These are phyloP conservation scores for Citrullus colocynthis DNA, from an alignment of 306 rosid species.

Conservation along the genomic window DNA sequence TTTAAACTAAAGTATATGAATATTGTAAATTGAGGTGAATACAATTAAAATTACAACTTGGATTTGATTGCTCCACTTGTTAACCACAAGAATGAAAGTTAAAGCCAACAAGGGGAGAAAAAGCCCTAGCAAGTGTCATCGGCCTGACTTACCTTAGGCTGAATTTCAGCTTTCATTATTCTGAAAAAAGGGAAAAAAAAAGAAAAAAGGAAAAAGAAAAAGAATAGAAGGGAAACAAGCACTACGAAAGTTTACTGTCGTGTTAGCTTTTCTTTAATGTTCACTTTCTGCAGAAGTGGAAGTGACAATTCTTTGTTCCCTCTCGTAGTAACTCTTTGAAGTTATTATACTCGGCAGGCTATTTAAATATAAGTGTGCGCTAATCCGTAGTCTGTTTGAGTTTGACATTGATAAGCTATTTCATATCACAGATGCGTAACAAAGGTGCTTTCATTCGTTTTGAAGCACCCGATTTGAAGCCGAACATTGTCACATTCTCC, in stretches of 20 bases:
- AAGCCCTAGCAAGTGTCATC: neutral
- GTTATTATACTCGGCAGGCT: neutral
- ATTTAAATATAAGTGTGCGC: neutral
- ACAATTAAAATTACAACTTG: neutral
- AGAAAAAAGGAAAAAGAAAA: no score
- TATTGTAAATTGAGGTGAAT: neutral
- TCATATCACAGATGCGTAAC: conserved; percentile 81
- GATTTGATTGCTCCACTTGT: neutral
- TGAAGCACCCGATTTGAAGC: conserved; percentile 76
- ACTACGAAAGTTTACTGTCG: no score
- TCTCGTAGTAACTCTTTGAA: neutral
- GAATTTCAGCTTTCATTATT: neutral
- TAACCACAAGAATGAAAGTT: neutral
- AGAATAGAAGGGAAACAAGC: neutral
- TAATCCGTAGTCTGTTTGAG: neutral
- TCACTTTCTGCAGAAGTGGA: neutral
- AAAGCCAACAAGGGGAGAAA: neutral
- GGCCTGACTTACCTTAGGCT: neutral
- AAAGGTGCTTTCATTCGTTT: conserved; percentile 94
- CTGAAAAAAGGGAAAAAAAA: no score
- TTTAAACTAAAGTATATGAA: neutral
- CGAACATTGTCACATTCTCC: conserved; percentile 68
- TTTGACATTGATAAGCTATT: neutral
- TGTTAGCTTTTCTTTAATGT: neutral
- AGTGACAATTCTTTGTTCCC: neutral